phyloP scores from a whole-genome alignment of 306 rosid species.

The Psophocarpus tetragonolobus region DNA sequence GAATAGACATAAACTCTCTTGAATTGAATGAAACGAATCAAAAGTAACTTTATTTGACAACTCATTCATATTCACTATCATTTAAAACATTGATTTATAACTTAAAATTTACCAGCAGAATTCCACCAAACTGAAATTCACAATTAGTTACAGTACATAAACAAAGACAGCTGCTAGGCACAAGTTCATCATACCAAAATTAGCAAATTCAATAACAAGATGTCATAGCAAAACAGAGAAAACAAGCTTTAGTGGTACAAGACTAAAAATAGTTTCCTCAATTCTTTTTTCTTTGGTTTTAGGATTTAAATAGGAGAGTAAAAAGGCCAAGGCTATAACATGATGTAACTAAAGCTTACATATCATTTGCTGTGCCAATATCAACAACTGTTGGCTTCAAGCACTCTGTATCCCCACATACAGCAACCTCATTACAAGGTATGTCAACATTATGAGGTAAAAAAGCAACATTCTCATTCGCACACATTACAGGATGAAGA shows the following conservation, averaged over 20 bases:
- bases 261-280: background rate
- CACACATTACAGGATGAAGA: slow-evolving; percentile 32
- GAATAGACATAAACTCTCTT: background rate
- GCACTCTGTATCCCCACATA: slow-evolving; percentile 43
- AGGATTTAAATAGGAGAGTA: background rate
- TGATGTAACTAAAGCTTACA: slow-evolving; percentile 54
- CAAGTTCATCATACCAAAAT: background rate
- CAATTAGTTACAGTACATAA: background rate
- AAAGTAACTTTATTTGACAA: background rate
- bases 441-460: slow-evolving; percentile 39
- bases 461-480: slow-evolving; percentile 20
- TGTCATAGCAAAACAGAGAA: slow-evolving; percentile 13
- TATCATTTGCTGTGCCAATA: slow-evolving; percentile 42
- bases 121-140: background rate
- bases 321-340: background rate
- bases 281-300: background rate
- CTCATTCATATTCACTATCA: background rate
- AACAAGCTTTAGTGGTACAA: background rate
- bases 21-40: background rate
- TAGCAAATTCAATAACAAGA: background rate
- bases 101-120: background rate
- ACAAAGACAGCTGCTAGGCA: background rate
- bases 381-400: slow-evolving; percentile 46
- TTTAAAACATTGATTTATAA: slow-evolving; percentile 2
- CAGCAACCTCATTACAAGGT: slow-evolving; percentile 35